phyloP scores from a whole-genome alignment of 2,329 filamentous ascomycete species.

The Aspergillus pseudoterreus region DNA sequence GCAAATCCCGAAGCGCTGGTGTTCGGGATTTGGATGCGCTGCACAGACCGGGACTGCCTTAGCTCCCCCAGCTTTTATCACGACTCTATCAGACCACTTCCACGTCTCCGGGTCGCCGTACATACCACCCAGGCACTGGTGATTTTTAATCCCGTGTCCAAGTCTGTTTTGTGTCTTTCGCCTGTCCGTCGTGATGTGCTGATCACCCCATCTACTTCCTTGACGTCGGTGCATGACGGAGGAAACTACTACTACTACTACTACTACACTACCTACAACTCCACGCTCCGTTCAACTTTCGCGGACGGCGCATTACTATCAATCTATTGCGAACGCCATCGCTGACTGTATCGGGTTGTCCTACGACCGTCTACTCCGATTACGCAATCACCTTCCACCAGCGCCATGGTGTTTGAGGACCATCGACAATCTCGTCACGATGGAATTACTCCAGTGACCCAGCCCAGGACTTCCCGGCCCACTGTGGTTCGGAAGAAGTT shows the following conservation, averaged over 20 bases:
- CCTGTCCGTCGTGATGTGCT: conserved; percentile 7
- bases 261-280: too few species aligned
- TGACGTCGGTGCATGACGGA: conserved; percentile 2
- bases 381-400: background rate
- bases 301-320: too few species aligned
- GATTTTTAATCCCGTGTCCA: too few species aligned
- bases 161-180: too few species aligned
- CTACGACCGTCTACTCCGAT: too few species aligned
- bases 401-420: conserved; percentile 22
- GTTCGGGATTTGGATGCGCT: conserved; percentile 32
- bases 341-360: too few species aligned
- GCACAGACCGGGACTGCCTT: conserved; percentile 24
- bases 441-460: conserved; percentile 17
- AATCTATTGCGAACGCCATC: too few species aligned
- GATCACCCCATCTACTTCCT: background rate
- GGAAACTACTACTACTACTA: too few species aligned
- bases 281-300: too few species aligned
- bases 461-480: conserved; percentile 23
- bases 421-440: conserved; percentile 12
- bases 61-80: conserved; percentile 16
- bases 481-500: conserved; percentile 41
- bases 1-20: conserved; percentile 32
- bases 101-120: conserved; percentile 17
- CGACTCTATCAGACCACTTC: conserved; percentile 22
- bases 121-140: background rate